Base-by-base conservation (phyloP, 768 basidiomycete species). In the Tulasnella sp. region DNA sequence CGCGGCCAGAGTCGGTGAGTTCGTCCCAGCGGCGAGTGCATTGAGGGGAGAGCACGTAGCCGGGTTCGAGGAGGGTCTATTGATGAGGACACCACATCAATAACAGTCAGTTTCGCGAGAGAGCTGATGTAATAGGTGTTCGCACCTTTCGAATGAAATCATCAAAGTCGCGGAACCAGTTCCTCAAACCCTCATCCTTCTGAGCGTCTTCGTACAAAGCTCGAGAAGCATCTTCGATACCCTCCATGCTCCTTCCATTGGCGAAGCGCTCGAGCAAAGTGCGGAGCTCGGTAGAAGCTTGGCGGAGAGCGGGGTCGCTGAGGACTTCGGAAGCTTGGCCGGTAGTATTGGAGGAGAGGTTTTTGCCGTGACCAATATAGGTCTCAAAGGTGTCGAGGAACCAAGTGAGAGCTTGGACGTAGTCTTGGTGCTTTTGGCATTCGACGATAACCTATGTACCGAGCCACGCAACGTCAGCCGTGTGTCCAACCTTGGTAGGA, bases 261-360 rank as follows among this genome's bases (percentile, higher is more conserved):
- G 96, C 96, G 82, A 99, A 96, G 29, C 97, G 91, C 83, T 98
- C 96, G 54, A 97, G 89, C 14, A 98, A 86, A 0, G 89, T 91
- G 67, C 93, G 90, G 37, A 96, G 86, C 81, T 94, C 89, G 49
- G 81, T 78, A 34, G 87, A 85, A 15, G 91, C 87, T 42, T 86
- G 83, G 68, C 87, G 84, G 80, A 96, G 85, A 6, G 85, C 81
- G 1, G 86, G 84, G 79, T 93, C 89, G 84, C 89, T 77, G 64
- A 80, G 78, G 79, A 83, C 81, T 58, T 83, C 81, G 36, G 45
- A 76, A 25, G 83, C 84, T 77, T 84, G 84, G 77, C 78, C 76
- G 22, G 75, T 49, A n/a, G 40, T 79, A 38, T 84, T 83, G 29
- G 80, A 77, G 1, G 83, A 80, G 49, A 85, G 83, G 75, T 82